Conservation (phyloP, 805 yeast genomes). For the Kodamaea neixiangensis region DNA sequence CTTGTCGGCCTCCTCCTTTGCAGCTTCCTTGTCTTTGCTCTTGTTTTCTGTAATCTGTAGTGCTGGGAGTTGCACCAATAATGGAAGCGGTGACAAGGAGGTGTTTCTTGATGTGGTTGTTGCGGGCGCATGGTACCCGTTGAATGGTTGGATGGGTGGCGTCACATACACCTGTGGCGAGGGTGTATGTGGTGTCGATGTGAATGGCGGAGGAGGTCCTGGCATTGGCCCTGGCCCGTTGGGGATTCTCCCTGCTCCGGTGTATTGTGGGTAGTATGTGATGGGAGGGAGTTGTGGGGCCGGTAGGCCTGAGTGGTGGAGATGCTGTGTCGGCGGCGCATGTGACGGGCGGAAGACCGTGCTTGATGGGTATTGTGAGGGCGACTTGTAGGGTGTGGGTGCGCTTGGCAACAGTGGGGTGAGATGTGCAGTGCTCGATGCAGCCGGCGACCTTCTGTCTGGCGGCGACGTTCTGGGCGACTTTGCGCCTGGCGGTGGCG, state of each 20-base stretch:
- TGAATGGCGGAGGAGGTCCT: slow-evolving; percentile 37
- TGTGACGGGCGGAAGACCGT: slow-evolving; percentile 1
- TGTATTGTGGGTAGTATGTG: slow-evolving; percentile 32
- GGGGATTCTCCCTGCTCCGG: slow-evolving; percentile 37
- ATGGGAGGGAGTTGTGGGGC: slow-evolving; percentile 9
- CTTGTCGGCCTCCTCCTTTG: not conserved
- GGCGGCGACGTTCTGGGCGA: not conserved
- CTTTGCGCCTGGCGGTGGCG: not conserved
- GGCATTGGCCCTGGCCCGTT: slow-evolving; percentile 47
- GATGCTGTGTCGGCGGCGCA: not conserved
- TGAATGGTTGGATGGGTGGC: slow-evolving; percentile 2
- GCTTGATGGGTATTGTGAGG: not conserved
- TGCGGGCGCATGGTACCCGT: not conserved
- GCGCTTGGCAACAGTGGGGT: not conserved
- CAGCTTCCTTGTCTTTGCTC: not conserved
- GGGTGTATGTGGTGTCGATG: not conserved
- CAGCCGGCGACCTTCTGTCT: not conserved
- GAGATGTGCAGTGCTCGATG: not conserved
- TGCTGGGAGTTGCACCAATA: slow-evolving; percentile 17
- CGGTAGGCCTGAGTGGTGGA: slow-evolving; percentile 5
- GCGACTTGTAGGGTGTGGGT: not conserved
- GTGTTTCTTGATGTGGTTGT: not conserved
- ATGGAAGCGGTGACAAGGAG: not conserved
- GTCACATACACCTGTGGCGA: slow-evolving; percentile 4
- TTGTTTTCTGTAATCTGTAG: slow-evolving; percentile 5